Conservation (phyloP, 2,329 filamentous ascomycete genomes). For the Lachnellula subtilissima region DNA sequence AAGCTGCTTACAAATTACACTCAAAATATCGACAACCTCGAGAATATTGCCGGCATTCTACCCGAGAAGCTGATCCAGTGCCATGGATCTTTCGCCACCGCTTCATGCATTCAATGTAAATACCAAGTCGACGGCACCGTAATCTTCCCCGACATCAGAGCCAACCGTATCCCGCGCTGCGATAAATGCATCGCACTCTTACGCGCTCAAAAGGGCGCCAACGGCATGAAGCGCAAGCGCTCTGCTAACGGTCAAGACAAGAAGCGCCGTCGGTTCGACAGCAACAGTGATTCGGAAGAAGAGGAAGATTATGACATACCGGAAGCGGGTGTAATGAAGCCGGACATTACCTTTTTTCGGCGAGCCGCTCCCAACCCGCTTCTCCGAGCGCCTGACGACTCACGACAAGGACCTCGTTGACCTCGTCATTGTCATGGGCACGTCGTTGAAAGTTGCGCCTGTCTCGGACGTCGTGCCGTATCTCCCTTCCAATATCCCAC, state of each 20-base stretch:
- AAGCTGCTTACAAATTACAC: slow-evolving; percentile 97
- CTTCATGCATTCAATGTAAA: slow-evolving; percentile 79
- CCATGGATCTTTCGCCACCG: slow-evolving; percentile 92
- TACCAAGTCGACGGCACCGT: slow-evolving; percentile 67
- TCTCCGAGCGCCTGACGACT: slow-evolving; percentile 74
- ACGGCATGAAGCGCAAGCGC: slow-evolving; percentile 52
- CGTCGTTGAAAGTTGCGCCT: slow-evolving; percentile 89
- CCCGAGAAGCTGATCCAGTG: slow-evolving; percentile 87
- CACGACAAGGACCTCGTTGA: slow-evolving; percentile 78
- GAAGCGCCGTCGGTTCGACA: slow-evolving; percentile 28
- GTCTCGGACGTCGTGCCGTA: slow-evolving; percentile 87
- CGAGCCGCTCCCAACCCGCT: slow-evolving; percentile 79
- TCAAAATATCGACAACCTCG: slow-evolving; percentile 97
- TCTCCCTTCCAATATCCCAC: slow-evolving; percentile 72
- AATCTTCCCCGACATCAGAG: slow-evolving; percentile 75
- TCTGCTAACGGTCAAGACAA: slow-evolving; percentile 48
- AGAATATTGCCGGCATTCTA: slow-evolving; percentile 77
- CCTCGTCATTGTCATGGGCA: slow-evolving; percentile 92
- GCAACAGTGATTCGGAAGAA: slow-evolving; percentile 37
- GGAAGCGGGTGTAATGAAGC: slow-evolving; percentile 80
- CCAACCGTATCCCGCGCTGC: slow-evolving; percentile 73
- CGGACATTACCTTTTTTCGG: slow-evolving; percentile 97
- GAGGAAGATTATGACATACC: slow-evolving; percentile 61
- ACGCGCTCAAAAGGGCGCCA: slow-evolving; percentile 42
- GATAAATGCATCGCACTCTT: slow-evolving; percentile 60